These are phyloP conservation scores for bread wheat (Triticum aestivum) DNA, from an alignment of 176 grass and related monocot genomes.

Conservation along the genomic window IWGSC_CS_RefSeq_v2.1 NC_057804.1:422413715-422414214, in stretches of 20 bases:
- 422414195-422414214: background rate
- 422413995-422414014: constrained; percentile 71
- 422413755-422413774: constrained; percentile 17
- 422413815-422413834: constrained; percentile 89
- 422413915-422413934: constrained; percentile 73
- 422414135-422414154: background rate
- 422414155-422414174: background rate
- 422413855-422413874: constrained; percentile 73
- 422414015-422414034: background rate
- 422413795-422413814: constrained; percentile 49
- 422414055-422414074: background rate
- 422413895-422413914: constrained; percentile 83
- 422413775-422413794: background rate
- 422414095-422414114: background rate
- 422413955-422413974: constrained; percentile 62
- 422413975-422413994: constrained; percentile 39
- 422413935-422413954: constrained; percentile 75
- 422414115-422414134: background rate
- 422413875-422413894: constrained; percentile 79
- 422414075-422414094: background rate
- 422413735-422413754: constrained; percentile 24
- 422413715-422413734: constrained; percentile 85
- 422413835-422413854: constrained; percentile 81
- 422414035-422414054: constrained; percentile 7
- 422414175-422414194: background rate